Evolutionary conservation across 805 yeast species (phyloP).

Genomic region (Ogataea angusta): DNA sequence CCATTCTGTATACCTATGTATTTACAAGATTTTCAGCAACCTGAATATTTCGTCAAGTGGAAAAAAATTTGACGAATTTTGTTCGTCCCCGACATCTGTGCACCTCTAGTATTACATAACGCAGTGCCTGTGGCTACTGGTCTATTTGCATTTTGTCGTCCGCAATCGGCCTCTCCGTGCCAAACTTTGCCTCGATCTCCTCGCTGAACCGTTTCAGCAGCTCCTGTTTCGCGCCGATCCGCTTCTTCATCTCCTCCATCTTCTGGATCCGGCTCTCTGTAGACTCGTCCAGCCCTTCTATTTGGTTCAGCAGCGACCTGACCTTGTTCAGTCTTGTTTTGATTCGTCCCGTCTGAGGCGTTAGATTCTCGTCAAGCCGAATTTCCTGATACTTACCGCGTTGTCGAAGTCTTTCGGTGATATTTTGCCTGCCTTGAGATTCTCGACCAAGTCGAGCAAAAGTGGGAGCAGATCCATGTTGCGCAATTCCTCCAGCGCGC

Average conservation of each 20-base stretch:
- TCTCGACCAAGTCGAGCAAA: constrained; percentile 39
- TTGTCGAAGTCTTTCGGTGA: constrained; percentile 43
- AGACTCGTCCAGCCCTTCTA: constrained; percentile 45
- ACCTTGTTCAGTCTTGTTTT: constrained; percentile 39
- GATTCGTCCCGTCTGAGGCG: constrained; percentile 39
- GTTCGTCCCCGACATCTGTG: constrained; percentile 6
- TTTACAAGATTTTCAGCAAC: constrained; percentile 7
- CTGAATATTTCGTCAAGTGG: constrained; percentile 4
- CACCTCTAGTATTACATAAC: constrained; percentile 4
- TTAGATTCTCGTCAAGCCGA: neutral
- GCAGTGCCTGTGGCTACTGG: neutral
- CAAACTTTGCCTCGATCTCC: constrained; percentile 16
- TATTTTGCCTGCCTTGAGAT: constrained; percentile 37
- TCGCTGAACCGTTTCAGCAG: constrained; percentile 23
- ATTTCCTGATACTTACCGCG: constrained; percentile 29
- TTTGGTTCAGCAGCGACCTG: constrained; percentile 35
- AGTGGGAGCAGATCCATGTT: constrained; percentile 38
- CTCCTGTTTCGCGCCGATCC: constrained; percentile 30
- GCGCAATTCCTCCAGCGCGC: constrained; percentile 31
- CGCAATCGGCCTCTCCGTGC: neutral
- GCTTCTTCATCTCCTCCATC: constrained; percentile 33
- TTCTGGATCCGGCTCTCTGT: constrained; percentile 35
- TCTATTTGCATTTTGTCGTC: constrained; percentile 4
- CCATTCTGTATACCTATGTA: constrained; percentile 24
- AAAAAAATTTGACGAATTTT: constrained; percentile 9